Evolutionary conservation across 2,329 filamentous ascomycete genomes (phyloP), one percentile per base, ranked within the genome.

Genomic region (Colletotrichum sp.): DNA sequence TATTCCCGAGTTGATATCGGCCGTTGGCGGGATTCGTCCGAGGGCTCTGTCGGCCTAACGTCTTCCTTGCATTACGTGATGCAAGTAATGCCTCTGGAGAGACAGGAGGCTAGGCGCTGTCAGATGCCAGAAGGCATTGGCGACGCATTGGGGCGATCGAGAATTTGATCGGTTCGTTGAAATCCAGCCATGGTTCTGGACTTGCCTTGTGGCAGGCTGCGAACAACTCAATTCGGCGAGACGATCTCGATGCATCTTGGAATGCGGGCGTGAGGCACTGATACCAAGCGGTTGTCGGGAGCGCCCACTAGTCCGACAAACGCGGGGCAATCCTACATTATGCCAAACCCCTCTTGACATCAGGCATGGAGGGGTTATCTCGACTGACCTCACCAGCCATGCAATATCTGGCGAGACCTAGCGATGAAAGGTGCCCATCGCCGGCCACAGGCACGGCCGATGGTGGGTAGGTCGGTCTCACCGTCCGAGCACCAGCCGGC

Each of bases 41-140:
- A 74, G 64, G 24, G 36, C 49, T 72, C 49, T 69, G 36, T 65
- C 59, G 28, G 49, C 49, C 70, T 69, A 39, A 49, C 30, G 57
- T 74, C 64, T 73, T 74, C 74, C 71, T 74, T 76, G 71, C 74
- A 76, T 69, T 76, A 65, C 74, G 59, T 64, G 59, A 76, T 76
- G 70, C 74, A 69, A 74, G 74, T 76, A 69, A 76, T 76, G 59
- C 64, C 60, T 74, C 65, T 73, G 49, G 52, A 65, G 60, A 62
- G 72, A 67, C 72, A 63, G 34, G 72, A 57, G 62, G 30, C 62
- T 67, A 52, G 32, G 55, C 49, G 21, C 62, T 21, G 21, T 63
- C 32, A 49, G 57, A 44, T 57, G 34, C 55, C 28, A 30, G 9
- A 21, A 26, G 52, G 24, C 49, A 49, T 62, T 52, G 44, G 16